Evolutionary conservation across 2,329 filamentous ascomycete genomes (phyloP), one percentile per base, ranked within the genome.

Genomic region (Cryphonectria japonica): DNA sequence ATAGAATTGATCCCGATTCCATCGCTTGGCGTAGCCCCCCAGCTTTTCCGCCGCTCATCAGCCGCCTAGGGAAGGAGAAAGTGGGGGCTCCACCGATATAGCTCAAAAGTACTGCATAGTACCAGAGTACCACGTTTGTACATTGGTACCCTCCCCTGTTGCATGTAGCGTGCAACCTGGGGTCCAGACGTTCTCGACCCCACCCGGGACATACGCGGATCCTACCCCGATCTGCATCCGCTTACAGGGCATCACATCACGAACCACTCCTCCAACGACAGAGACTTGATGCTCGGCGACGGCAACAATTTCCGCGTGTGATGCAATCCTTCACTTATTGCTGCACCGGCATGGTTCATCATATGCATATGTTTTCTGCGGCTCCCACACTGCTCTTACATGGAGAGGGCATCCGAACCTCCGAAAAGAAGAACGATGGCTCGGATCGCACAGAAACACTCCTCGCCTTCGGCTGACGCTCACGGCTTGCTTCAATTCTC

Each of bases 211-310:
- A 59, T 59, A 59, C 54, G 29, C 54, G 54, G 54, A 59, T 59
- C 54, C 54, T 34, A 59, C 54, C 52, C n/a, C 46, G 61, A 43
- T 64, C 61, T 64, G 61, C 61, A 64, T 39, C 39, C 61, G 61
- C 61, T 46, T 29, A 29, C n/a, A 64, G 61, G 46, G 37, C 61
- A 64, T 64, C 61, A 64, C 61, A 64, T 64, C 39, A 43, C 39
- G 34, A 43, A 43, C 41, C 61, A 8, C 61, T 29, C 61, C 34
- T 64, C 61, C 39, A 46, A 64, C 61, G 61, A 64, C 61, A 32
- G 61, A 22, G 41, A 46, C 22, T 64, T 9, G 61, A 64, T 64
- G 61, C 61, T 46, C 37, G 39, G 37, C 61, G 22, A 64, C 61
- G 61, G 61, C 61, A 43, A 39, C 61, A 64, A 64, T 64, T 26